Conservation (phyloP, 352 stramenopile species). For the Chrysophaeum taylorii region DNA sequence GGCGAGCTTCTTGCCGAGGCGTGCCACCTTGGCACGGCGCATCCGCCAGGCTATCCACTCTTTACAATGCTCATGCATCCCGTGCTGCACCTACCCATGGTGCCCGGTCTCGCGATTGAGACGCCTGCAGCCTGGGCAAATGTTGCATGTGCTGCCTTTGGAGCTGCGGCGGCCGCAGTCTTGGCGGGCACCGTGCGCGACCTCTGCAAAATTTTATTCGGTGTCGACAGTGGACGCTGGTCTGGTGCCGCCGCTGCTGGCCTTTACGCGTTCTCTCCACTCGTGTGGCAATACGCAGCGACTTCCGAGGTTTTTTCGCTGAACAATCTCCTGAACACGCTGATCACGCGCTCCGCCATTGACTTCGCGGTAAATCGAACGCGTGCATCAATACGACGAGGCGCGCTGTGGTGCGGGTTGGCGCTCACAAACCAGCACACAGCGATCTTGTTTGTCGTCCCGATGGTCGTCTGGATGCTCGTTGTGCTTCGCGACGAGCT, state of each 20-base stretch:
- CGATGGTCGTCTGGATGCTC: slow-evolving; percentile 64
- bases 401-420: slow-evolving; percentile 74
- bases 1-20: slow-evolving; percentile 83
- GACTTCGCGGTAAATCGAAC: slow-evolving; percentile 38
- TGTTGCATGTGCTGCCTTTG: slow-evolving; percentile 59
- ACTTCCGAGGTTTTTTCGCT: slow-evolving; percentile 88
- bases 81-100: slow-evolving; percentile 34
- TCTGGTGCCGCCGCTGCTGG: slow-evolving; percentile 31
- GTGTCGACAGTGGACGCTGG: slow-evolving; percentile 31
- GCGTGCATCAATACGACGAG: no score
- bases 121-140: slow-evolving; percentile 71
- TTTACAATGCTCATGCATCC: slow-evolving; percentile 74
- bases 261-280: slow-evolving; percentile 75
- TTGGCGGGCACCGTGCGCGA: slow-evolving; percentile 29
- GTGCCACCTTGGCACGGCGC: slow-evolving; percentile 75
- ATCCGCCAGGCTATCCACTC: slow-evolving; percentile 83
- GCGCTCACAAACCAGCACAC: slow-evolving; percentile 92
- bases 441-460: slow-evolving; percentile 75
- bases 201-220: slow-evolving; percentile 10
- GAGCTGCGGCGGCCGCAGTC: slow-evolving; percentile 23
- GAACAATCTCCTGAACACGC: slow-evolving; percentile 79
- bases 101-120: neutral
- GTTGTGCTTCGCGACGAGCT: slow-evolving; percentile 22
- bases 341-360: slow-evolving; percentile 39
- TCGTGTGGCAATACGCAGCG: slow-evolving; percentile 85